phyloP scores from a whole-genome alignment of 1,284 basidiomycete genomes.

The Cystobasidiaceae sp. region DNA sequence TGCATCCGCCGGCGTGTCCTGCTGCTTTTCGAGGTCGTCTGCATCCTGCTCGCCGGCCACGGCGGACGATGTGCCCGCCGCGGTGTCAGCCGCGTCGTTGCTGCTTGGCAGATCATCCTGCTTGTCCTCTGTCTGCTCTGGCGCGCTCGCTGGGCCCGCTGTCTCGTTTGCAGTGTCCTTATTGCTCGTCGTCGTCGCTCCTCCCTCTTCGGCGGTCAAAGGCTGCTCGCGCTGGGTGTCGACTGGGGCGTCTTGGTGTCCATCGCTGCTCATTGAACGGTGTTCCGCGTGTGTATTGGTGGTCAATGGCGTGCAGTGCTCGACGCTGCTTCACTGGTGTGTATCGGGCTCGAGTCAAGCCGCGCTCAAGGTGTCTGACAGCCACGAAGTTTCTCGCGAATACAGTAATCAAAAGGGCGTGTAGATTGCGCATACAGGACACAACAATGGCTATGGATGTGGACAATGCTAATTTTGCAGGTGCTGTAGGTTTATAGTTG shows the following conservation, averaged over 20 bases:
- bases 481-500: background rate
- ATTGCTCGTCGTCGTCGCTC: background rate
- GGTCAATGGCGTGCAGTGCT: background rate
- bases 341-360: too few species aligned
- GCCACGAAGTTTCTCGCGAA: too few species aligned
- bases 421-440: background rate
- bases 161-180: background rate
- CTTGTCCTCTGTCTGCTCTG: background rate
- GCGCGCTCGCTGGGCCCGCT: background rate
- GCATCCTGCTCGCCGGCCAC: background rate
- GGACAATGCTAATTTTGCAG: slow-evolving; percentile 31
- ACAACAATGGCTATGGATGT: background rate
- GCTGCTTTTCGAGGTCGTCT: too few species aligned
- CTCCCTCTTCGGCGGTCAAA: slow-evolving; percentile 9
- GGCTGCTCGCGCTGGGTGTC: background rate
- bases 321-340: too few species aligned
- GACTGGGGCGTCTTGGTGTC: background rate
- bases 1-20: too few species aligned
- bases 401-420: background rate
- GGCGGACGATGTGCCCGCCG: background rate
- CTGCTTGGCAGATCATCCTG: background rate
- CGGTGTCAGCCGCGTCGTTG: background rate
- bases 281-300: background rate
- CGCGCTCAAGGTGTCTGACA: too few species aligned
- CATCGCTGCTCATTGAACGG: slow-evolving; percentile 29